phyloP scores from a whole-genome alignment of 1,284 basidiomycete genomes.

The Thelephora terrestris region DNA sequence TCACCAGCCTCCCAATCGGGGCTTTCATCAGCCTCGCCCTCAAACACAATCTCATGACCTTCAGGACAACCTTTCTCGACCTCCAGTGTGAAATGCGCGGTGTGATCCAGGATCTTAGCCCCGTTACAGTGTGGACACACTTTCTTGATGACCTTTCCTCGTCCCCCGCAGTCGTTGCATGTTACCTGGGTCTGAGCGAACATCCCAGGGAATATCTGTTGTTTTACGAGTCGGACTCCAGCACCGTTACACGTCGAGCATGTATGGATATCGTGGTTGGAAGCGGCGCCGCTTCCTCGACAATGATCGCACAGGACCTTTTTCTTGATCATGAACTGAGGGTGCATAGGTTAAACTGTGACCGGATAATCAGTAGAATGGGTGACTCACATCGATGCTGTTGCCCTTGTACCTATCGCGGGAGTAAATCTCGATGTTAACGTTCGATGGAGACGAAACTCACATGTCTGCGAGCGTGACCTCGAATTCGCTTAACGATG shows the following conservation, averaged over 20 bases:
- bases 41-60: slow-evolving; percentile 83
- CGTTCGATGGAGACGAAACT: slow-evolving; percentile 16
- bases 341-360: background rate
- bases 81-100: slow-evolving; percentile 72
- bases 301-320: slow-evolving; percentile 88
- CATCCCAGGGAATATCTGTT: slow-evolving; percentile 95
- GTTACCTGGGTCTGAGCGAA: slow-evolving; percentile 73
- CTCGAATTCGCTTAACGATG: slow-evolving; percentile 80
- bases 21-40: slow-evolving; percentile 88
- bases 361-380: background rate
- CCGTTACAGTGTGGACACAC: slow-evolving; percentile 79
- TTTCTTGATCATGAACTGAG: slow-evolving; percentile 81
- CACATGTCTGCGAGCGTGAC: slow-evolving; percentile 79
- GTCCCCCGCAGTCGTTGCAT: slow-evolving; percentile 75
- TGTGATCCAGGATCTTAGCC: slow-evolving; percentile 74
- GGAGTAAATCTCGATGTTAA: slow-evolving; percentile 4
- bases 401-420: slow-evolving; percentile 58
- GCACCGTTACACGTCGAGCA: slow-evolving; percentile 77
- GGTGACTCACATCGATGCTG: slow-evolving; percentile 61
- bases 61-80: slow-evolving; percentile 86
- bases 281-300: slow-evolving; percentile 84
- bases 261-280: slow-evolving; percentile 74
- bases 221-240: slow-evolving; percentile 76
- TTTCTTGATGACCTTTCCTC: slow-evolving; percentile 68
- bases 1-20: slow-evolving; percentile 92